phyloP scores from a whole-genome alignment of 495 filamentous ascomycete genomes.

The Amorphotheca resinae region DNA sequence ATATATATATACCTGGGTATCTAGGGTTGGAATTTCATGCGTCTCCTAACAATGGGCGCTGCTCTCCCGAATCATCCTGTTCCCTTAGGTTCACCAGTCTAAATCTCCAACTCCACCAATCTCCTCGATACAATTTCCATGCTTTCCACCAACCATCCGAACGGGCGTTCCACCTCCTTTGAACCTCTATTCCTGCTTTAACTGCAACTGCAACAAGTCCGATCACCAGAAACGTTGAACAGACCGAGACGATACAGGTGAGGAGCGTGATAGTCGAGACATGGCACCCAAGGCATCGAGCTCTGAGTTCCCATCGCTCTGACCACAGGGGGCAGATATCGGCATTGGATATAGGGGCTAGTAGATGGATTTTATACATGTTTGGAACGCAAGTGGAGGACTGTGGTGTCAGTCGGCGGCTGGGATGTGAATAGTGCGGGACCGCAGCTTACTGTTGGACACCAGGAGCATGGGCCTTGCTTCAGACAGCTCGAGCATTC shows the following conservation, averaged over 20 bases:
- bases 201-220: constrained; percentile 21
- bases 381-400: constrained; percentile 38
- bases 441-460: constrained; percentile 31
- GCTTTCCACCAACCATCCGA: constrained; percentile 25
- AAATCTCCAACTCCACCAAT: constrained; percentile 11
- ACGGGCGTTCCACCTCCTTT: constrained; percentile 16
- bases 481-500: constrained; percentile 31
- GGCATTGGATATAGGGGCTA: constrained; percentile 32
- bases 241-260: constrained; percentile 27
- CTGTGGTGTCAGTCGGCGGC: constrained; percentile 16
- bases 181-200: constrained; percentile 12
- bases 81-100: constrained; percentile 11
- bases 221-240: constrained; percentile 26
- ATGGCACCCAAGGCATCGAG: constrained; percentile 33
- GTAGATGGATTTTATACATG: constrained; percentile 24
- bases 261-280: constrained; percentile 40
- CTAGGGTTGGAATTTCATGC: not conserved
- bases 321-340: constrained; percentile 35
- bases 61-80: not conserved
- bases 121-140: constrained; percentile 11
- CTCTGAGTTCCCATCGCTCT: constrained; percentile 40
- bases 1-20: no score
- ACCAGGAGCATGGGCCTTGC: constrained; percentile 34
- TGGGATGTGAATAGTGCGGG: not conserved
- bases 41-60: not conserved